Evolutionary conservation across 208 protist genomes (phyloP), one percentile per base, ranked within the genome.

Genomic region (Leishmania guyanensis): DNA sequence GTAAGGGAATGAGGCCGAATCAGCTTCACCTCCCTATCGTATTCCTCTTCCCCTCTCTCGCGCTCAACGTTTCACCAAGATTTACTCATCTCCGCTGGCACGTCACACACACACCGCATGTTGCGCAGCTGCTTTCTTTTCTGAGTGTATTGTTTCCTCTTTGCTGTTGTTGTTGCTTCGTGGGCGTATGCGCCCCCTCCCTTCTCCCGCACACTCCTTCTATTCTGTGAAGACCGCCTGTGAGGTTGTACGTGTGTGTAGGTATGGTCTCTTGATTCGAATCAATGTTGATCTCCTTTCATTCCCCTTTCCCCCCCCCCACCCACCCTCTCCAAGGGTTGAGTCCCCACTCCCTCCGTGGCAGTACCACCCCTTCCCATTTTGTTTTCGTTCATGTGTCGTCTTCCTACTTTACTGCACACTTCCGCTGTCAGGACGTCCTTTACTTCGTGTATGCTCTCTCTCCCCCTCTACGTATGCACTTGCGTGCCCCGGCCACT

Each of bases 231-330:
- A 54, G 51, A 16, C 14, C 51, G 51, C 20, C 33, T 70, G 33
- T 46, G 65, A n/a, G 20, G n/a, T 68, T 68, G 62, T 68, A 20
- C 22, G 62, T 68, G 62, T 68, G 62, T 68, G 62, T 68, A 20
- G 9, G 62, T 68, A 20, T 68, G 62, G 20, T 9, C 14, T 16
- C 36, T 36, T 71, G 29, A 39, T 64, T 14, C n/a, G 17, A 26
- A 14, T 64, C 58, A 29, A 14, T 62, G 56, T 17, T n/a, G 3
- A 62, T 62, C 22, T 62, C 22, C 22, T 62, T n/a, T 26, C 22
- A 39, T 39, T 39, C 36, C 36, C 36, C 36, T 39, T 39, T 39
- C 36, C 36, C 36, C 36, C 1, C 36, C 36, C 36, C 1, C 36
- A 0, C 36, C 36, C 36, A 39, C 36, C n/a, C 6, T 62, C 56